These are phyloP conservation scores for Didymosphaeria variabile DNA, from an alignment of 2,329 filamentous ascomycete genomes.

Conservation along the genomic window DNA sequence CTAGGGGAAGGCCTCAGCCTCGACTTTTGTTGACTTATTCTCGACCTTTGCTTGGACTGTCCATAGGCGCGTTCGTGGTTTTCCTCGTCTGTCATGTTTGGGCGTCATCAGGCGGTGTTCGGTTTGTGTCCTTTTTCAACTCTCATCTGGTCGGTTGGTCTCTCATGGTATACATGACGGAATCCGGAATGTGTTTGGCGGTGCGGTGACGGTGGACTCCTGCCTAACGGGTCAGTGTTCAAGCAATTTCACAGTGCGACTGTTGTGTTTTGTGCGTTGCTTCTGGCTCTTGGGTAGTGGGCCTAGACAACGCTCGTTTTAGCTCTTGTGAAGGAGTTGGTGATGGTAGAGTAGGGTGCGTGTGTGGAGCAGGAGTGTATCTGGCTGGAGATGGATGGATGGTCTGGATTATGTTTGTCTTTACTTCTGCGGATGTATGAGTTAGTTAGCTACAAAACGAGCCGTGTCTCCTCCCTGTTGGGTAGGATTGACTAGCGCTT, in stretches of 20 bases:
- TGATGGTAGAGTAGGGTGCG: not conserved
- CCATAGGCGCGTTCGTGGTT: constrained; percentile 40
- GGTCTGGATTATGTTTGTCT: constrained; percentile 25
- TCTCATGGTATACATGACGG: constrained; percentile 33
- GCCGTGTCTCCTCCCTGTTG: constrained; percentile 27
- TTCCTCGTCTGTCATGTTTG: constrained; percentile 33
- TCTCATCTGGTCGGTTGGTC: constrained; percentile 29
- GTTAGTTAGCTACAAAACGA: constrained; percentile 43
- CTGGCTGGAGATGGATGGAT: constrained; percentile 22
- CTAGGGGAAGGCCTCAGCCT: constrained; percentile 11
- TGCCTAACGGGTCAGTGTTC: constrained; percentile 35
- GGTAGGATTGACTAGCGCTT: constrained; percentile 29
- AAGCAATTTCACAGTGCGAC: constrained; percentile 39
- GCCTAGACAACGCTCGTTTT: constrained; percentile 13
- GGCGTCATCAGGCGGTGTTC: constrained; percentile 48
- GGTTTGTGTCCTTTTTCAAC: constrained; percentile 25
- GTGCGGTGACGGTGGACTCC: constrained; percentile 30
- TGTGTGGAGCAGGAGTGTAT: constrained; percentile 2
- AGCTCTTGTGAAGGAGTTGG: constrained; percentile 4
- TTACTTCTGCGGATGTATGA: constrained; percentile 43
- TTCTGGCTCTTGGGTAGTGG: constrained; percentile 26
- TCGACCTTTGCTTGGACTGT: constrained; percentile 35
- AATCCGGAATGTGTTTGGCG: constrained; percentile 35
- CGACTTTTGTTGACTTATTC: constrained; percentile 26
- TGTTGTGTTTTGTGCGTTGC: constrained; percentile 36